These are phyloP conservation scores for Paecilomyces fulvus DNA, from an alignment of 2,329 filamentous ascomycete species.

Conservation along the genomic window DNA sequence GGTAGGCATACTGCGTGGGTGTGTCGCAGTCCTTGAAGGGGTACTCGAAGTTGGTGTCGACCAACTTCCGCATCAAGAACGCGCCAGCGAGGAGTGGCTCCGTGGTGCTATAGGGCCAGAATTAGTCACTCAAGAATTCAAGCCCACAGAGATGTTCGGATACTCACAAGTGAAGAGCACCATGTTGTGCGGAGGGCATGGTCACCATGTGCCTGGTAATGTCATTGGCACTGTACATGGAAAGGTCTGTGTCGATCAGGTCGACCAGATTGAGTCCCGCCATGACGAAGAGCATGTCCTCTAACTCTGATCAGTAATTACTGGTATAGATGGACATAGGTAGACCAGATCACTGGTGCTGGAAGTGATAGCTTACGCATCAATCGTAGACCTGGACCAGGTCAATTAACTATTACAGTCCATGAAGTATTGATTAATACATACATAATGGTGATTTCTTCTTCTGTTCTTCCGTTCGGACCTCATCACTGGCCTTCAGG, in stretches of 20 bases:
- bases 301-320: slow-evolving; percentile 10
- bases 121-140: neutral
- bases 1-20: slow-evolving; percentile 27
- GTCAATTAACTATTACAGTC: neutral
- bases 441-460: slow-evolving; percentile 16
- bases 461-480: slow-evolving; percentile 7
- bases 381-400: slow-evolving; percentile 11
- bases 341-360: neutral
- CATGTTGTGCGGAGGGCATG: slow-evolving; percentile 28
- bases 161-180: slow-evolving; percentile 29
- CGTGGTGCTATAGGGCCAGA: slow-evolving; percentile 17
- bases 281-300: slow-evolving; percentile 30
- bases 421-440: slow-evolving; percentile 1
- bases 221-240: slow-evolving; percentile 21
- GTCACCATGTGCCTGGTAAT: slow-evolving; percentile 26
- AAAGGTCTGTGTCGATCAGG: slow-evolving; percentile 17
- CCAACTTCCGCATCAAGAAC: slow-evolving; percentile 27
- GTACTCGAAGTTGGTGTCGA: slow-evolving; percentile 25
- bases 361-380: slow-evolving; percentile 11
- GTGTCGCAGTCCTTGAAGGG: slow-evolving; percentile 26
- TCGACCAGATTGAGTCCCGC: slow-evolving; percentile 28
- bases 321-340: slow-evolving; percentile 2
- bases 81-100: slow-evolving; percentile 27
- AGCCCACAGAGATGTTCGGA: neutral
- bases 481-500: slow-evolving; percentile 13